Evolutionary conservation across 2,329 filamentous ascomycete species (phyloP).

Genomic region (Alternaria dauci): DNA sequence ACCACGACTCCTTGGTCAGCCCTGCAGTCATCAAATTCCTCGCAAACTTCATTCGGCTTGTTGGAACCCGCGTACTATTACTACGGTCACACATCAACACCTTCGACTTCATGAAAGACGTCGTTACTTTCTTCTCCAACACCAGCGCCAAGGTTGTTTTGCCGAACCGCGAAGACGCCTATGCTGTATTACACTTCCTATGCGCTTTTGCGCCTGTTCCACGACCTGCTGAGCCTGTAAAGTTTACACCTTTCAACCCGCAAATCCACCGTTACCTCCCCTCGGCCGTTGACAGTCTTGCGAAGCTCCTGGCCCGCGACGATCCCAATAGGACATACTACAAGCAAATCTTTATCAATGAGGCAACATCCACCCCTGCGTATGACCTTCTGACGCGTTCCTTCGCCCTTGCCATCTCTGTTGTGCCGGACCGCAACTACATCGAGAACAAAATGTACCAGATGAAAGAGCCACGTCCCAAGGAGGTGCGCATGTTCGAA

Average conservation of each 20-base stretch:
- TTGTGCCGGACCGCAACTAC: constrained; percentile 75
- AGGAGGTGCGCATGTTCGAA: constrained; percentile 50
- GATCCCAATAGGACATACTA: constrained; percentile 91
- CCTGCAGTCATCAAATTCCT: constrained; percentile 82
- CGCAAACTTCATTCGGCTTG: constrained; percentile 81
- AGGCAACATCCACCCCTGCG: constrained; percentile 69
- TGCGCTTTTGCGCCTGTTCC: constrained; percentile 88
- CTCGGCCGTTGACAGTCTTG: constrained; percentile 86
- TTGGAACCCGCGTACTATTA: constrained; percentile 89
- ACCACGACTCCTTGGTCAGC: constrained; percentile 78
- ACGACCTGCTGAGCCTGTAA: constrained; percentile 67
- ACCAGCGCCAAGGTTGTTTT: constrained; percentile 81
- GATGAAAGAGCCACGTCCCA: constrained; percentile 56
- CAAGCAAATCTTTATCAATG: constrained; percentile 79
- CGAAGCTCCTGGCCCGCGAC: constrained; percentile 90
- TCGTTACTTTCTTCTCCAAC: constrained; percentile 89
- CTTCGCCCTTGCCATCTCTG: constrained; percentile 85
- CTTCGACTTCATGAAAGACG: constrained; percentile 96
- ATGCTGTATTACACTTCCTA: constrained; percentile 86
- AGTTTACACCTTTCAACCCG: constrained; percentile 84
- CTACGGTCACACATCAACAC: constrained; percentile 84
- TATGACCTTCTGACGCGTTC: constrained; percentile 85
- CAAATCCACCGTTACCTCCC: constrained; percentile 86
- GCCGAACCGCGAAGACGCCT: constrained; percentile 84
- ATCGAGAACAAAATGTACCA: constrained; percentile 55